Evolutionary conservation across 192 early-diverging fungal genomes (phyloP), one percentile per base, ranked within the genome.

Genomic region (Thamnidium elegans): DNA sequence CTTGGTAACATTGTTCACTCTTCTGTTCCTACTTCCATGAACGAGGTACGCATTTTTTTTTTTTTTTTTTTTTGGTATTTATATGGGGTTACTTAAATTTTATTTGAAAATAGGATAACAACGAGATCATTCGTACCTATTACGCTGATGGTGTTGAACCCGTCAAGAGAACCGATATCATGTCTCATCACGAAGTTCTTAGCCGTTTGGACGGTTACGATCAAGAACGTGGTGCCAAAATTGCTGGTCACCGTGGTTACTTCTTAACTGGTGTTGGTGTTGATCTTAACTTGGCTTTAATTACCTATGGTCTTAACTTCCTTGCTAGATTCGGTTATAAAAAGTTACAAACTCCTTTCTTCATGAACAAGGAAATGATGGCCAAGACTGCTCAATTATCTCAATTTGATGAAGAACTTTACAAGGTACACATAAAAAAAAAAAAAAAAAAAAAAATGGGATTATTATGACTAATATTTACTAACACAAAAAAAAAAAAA

Each of bases 181-280:
- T 87, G 58, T 88, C 91, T 17, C 97, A 99, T 78, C 92, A 97
- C 68, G 96, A 99, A 80, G 91, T 99, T 4, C 77, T 99, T 73
- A 84, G 92, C 66, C 87, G 91, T 63, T 79, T 98, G 45, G 92
- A 84, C 61, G 95, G 92, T 32, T 97, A 90, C 71, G 95, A 97
- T 66, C 79, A 86, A 58, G 85, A 90, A 56, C 83, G 95, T 67
- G 95, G 94, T 74, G 86, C 92, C 65, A 96, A 96, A 61, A 89
- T 98, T 44, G 95, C 97, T 23, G 95, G 96, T 14, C 97, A 99
- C 81, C 94, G 97, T 65, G 97, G 94, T n/a, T 99, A 95, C 74
- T 99, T 99, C 79, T 82, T 99, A 63, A 94, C 90, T 7, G 92
- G 92, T 45, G 87, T 84, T 5, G 97, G 95, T 75, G 95, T 99